Percentiles rank a stretch among this genome's conserved stretches.
These are phyloP conservation scores for Dothidotthia symphoricarpi DNA, from an alignment of 2,329 filamentous ascomycete genomes.

Conservation along the genomic window DNA sequence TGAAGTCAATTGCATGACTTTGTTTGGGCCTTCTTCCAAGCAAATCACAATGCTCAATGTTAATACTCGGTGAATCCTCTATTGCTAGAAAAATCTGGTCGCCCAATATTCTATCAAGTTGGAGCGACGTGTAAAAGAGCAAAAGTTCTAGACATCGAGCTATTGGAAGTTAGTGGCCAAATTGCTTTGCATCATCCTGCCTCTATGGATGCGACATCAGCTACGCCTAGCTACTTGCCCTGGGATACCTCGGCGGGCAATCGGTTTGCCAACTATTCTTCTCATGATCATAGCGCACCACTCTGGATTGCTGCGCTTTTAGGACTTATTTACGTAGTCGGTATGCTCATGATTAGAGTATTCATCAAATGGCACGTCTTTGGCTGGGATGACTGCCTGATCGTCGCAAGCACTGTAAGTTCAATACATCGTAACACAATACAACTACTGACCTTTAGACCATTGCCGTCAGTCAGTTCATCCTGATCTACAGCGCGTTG, in stretches of 20 bases:
- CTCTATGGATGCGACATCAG: too few species aligned
- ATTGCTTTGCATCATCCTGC: too few species aligned
- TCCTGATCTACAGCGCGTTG: slow-evolving; percentile 5
- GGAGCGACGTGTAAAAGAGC: too few species aligned
- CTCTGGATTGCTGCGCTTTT: slow-evolving; percentile 13
- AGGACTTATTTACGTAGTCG: slow-evolving; percentile 9
- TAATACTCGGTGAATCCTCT: too few species aligned
- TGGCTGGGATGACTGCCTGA: slow-evolving; percentile 11
- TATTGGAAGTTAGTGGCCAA: too few species aligned
- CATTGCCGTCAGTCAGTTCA: slow-evolving; percentile 2
- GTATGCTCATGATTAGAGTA: slow-evolving; percentile 6
- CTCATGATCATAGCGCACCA: slow-evolving; percentile 10
- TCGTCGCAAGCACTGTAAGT: slow-evolving; percentile 10
- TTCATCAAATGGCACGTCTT: slow-evolving; percentile 10
- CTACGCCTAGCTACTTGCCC: slow-evolving; percentile 1
- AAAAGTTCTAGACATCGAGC: too few species aligned
- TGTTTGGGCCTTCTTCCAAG: too few species aligned
- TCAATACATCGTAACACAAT: too few species aligned
- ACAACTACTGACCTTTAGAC: slow-evolving; percentile 4
- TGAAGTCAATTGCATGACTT: too few species aligned
- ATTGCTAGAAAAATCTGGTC: too few species aligned
- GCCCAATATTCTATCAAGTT: too few species aligned
- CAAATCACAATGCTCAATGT: too few species aligned
- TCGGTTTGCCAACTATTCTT: slow-evolving; percentile 11
- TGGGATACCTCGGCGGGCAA: slow-evolving; percentile 12